Conservation (phyloP, 176 grass and related monocot genomes). For the Themeda triandra region DNA sequence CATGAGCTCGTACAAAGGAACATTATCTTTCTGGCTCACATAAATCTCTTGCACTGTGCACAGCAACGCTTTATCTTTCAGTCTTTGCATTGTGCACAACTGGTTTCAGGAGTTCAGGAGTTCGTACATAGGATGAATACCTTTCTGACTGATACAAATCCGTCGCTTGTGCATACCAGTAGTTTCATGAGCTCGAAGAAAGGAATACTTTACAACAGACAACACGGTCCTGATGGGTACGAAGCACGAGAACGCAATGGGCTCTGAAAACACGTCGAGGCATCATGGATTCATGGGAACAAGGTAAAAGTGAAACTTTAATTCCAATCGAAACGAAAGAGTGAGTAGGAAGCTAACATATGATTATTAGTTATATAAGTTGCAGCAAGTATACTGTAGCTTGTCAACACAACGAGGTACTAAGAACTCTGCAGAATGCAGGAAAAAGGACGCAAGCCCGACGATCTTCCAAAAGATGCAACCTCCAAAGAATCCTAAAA, state of each 20-base stretch:
- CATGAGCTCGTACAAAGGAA: neutral
- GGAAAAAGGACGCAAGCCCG: neutral
- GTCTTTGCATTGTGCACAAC: neutral
- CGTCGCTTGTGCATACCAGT: neutral
- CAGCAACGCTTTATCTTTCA: neutral
- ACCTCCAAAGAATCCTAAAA: constrained; percentile 1
- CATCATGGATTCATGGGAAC: neutral
- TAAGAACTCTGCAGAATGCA: neutral
- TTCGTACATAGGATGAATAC: neutral
- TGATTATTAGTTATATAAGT: constrained; percentile 14
- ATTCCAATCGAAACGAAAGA: neutral
- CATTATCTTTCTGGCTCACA: neutral
- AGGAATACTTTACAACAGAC: neutral
- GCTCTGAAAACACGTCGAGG: neutral
- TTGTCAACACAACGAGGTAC: neutral
- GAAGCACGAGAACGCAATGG: neutral
- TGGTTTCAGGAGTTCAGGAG: neutral
- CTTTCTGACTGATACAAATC: neutral
- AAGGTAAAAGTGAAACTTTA: neutral
- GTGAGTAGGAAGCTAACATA: neutral
- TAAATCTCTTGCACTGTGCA: neutral
- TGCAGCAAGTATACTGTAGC: neutral
- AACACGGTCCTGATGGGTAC: neutral
- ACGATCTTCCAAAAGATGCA: constrained; percentile 22
- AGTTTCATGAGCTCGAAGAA: neutral